Conservation (phyloP, 805 yeast genomes). For the Saccharomycopsis fibuligera region DNA sequence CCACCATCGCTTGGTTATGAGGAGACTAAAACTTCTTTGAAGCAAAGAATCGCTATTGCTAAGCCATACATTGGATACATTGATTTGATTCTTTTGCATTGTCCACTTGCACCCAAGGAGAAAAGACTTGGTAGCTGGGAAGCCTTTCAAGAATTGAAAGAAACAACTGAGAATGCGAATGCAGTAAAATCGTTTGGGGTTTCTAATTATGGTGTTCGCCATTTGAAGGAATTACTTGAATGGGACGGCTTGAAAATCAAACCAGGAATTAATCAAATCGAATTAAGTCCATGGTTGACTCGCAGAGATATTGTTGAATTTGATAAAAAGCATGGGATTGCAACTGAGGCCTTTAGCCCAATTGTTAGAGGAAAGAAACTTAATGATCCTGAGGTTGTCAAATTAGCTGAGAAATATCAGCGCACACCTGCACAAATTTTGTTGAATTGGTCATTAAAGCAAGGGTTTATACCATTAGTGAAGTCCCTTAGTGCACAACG, state of each 20-base stretch:
- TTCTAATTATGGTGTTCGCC: constrained; percentile 59
- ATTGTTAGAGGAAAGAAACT: constrained; percentile 48
- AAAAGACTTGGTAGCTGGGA: constrained; percentile 55
- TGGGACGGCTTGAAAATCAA: constrained; percentile 47
- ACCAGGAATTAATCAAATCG: constrained; percentile 52
- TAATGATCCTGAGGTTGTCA: constrained; percentile 37
- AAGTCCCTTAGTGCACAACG: constrained; percentile 35
- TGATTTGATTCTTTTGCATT: constrained; percentile 61
- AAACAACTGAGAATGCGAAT: constrained; percentile 50
- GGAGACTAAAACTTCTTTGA: constrained; percentile 48
- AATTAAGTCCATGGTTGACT: constrained; percentile 46
- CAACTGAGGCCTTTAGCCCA: constrained; percentile 58
- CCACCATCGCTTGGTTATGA: constrained; percentile 18
- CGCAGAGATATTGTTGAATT: constrained; percentile 37
- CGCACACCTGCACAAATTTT: constrained; percentile 45
- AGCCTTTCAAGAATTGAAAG: constrained; percentile 69
- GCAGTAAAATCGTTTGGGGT: constrained; percentile 65
- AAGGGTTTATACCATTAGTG: constrained; percentile 51
- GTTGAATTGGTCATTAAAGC: constrained; percentile 51
- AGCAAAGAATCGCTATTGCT: constrained; percentile 42
- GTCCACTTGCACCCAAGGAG: constrained; percentile 44
- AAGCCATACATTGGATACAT: constrained; percentile 43
- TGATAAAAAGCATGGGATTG: constrained; percentile 40
- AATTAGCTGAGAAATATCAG: constrained; percentile 37
- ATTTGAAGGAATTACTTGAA: constrained; percentile 50